These are phyloP conservation scores for Cordyceps militaris DNA, from an alignment of 2,329 filamentous ascomycete species.

Conservation along the genomic window DNA sequence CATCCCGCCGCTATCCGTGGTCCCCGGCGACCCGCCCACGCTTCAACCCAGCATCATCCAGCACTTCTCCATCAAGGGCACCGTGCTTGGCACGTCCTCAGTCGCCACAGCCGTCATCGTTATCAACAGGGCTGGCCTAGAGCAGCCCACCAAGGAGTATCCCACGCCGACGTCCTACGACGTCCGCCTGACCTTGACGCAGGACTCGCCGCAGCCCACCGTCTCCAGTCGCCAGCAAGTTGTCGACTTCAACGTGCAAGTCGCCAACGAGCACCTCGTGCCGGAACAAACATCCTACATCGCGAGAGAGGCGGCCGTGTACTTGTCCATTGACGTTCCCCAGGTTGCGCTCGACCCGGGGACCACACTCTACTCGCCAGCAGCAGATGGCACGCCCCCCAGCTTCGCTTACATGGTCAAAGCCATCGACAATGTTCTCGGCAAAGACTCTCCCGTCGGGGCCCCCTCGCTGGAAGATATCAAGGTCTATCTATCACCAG, in stretches of 20 bases:
- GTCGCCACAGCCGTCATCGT: constrained; percentile 8
- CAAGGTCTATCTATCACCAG: not conserved
- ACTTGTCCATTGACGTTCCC: not conserved
- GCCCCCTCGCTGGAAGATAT: not conserved
- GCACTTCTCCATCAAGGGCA: not conserved
- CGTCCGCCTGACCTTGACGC: not conserved
- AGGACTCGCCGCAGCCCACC: not conserved
- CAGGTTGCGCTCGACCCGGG: not conserved
- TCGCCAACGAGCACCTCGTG: not conserved
- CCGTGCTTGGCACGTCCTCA: not conserved
- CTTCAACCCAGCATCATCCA: constrained; percentile 4
- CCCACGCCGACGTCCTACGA: constrained; percentile 7
- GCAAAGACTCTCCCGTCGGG: not conserved
- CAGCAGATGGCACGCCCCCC: constrained; percentile 1
- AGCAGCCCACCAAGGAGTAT: constrained; percentile 2
- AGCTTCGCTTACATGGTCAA: not conserved
- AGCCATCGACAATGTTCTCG: constrained; percentile 4
- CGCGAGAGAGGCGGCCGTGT: not conserved
- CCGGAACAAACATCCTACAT: not conserved
- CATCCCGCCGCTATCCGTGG: not conserved
- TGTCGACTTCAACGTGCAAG: constrained; percentile 5
- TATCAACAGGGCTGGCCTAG: not conserved
- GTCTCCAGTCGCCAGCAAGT: constrained; percentile 1
- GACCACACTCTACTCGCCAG: not conserved
- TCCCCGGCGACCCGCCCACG: not conserved